Percentiles rank a stretch among this genome's conserved stretches.
Evolutionary conservation across 805 yeast species (phyloP).

Genomic region (Barnettozyma sucrosica): DNA sequence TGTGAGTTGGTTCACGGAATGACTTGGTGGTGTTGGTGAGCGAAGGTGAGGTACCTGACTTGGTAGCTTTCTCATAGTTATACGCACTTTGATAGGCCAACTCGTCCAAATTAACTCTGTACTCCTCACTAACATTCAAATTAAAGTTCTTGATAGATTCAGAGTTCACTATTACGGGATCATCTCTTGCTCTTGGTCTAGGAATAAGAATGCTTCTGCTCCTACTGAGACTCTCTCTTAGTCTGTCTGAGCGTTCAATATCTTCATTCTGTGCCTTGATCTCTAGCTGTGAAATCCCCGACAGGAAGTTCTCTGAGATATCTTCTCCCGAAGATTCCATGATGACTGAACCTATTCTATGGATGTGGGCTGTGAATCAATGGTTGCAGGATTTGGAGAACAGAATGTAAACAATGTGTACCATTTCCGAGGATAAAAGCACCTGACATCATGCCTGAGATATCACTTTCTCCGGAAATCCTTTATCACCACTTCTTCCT

Average conservation of each 20-base stretch:
- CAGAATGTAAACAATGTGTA: not conserved
- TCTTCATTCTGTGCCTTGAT: constrained; percentile 9
- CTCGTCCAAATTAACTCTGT: constrained; percentile 36
- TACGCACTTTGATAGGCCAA: constrained; percentile 61
- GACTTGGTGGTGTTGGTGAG: not conserved
- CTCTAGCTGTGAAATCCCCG: constrained; percentile 8
- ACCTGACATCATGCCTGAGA: not conserved
- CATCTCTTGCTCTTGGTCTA: constrained; percentile 6
- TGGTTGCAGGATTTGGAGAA: not conserved
- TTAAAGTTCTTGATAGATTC: constrained; percentile 16
- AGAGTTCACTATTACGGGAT: constrained; percentile 9
- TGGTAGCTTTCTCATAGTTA: constrained; percentile 39
- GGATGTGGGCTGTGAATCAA: not conserved
- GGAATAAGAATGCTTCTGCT: constrained; percentile 5
- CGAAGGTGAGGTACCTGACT: not conserved
- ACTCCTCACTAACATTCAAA: constrained; percentile 36
- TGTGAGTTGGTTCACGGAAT: not conserved
- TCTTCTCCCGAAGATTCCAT: constrained; percentile 5
- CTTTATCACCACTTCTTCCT: too few relatives aligned
- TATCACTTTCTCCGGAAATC: too few relatives aligned
- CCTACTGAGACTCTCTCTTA: not conserved
- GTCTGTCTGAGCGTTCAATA: constrained; percentile 9
- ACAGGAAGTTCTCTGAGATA: constrained; percentile 7
- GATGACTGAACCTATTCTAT: not conserved
- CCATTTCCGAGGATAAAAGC: not conserved